A percentile compares a stretch with the other conserved stretches of the same genome.
These are phyloP conservation scores for Parastagonospora avenae DNA, from an alignment of 2,329 filamentous ascomycete species.

Conservation along the genomic window DNA sequence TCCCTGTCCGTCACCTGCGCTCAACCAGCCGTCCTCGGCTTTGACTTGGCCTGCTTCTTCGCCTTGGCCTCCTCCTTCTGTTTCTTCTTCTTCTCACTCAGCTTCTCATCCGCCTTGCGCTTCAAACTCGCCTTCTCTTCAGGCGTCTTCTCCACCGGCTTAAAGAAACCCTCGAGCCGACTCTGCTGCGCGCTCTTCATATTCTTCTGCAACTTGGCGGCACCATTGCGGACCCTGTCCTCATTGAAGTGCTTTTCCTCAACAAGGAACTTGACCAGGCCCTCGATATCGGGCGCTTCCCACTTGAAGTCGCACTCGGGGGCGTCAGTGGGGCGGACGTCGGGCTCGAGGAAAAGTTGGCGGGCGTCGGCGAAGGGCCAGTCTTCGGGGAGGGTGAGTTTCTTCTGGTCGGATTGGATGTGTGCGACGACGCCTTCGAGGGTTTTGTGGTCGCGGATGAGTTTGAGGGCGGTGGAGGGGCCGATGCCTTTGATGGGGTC, in stretches of 20 bases:
- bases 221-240: slow-evolving; percentile 83
- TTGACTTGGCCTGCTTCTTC: slow-evolving; percentile 88
- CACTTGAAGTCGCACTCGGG: slow-evolving; percentile 96
- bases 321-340: slow-evolving; percentile 82
- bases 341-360: slow-evolving; percentile 87
- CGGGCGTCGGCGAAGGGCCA: slow-evolving; percentile 95
- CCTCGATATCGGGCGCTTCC: slow-evolving; percentile 90
- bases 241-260: slow-evolving; percentile 97
- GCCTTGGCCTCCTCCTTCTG: slow-evolving; percentile 93
- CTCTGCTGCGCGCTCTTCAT: slow-evolving; percentile 90
- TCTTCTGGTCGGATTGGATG: slow-evolving; percentile 73
- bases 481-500: slow-evolving; percentile 96
- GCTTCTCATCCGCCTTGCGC: slow-evolving; percentile 90
- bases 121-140: slow-evolving; percentile 84
- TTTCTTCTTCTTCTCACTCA: slow-evolving; percentile 93
- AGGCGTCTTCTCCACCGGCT: slow-evolving; percentile 84
- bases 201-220: slow-evolving; percentile 82
- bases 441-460: slow-evolving; percentile 89
- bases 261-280: slow-evolving; percentile 86
- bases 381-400: slow-evolving; percentile 84
- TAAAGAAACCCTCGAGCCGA: slow-evolving; percentile 95
- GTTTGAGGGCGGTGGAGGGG: slow-evolving; percentile 85
- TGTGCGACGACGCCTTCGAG: slow-evolving; percentile 90
- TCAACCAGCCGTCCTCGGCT: slow-evolving; percentile 58
- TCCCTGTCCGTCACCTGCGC: background rate